A percentile compares a stretch with the other conserved stretches of the same genome.
phyloP scores from a whole-genome alignment of 495 filamentous ascomycete species.

The Penicillium tannophilum region DNA sequence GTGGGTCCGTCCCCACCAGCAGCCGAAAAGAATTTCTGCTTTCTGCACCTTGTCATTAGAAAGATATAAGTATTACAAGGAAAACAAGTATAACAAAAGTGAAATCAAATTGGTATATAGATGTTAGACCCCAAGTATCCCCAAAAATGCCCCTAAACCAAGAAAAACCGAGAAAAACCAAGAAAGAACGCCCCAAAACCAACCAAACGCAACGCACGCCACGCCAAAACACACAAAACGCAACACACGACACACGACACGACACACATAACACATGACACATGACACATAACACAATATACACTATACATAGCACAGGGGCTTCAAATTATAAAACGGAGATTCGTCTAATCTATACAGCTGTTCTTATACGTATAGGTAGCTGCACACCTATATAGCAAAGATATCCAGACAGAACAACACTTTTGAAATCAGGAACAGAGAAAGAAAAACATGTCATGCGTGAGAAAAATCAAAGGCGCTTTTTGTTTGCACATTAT shows the following conservation, averaged over 20 bases:
- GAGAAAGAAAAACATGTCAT: conserved; percentile 31
- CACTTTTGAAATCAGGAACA: conserved; percentile 40
- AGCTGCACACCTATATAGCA: conserved; percentile 37
- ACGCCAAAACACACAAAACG: conserved; percentile 16
- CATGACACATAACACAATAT: conserved; percentile 33
- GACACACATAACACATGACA: conserved; percentile 31
- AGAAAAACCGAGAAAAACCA: background rate
- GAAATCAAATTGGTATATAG: conserved; percentile 7
- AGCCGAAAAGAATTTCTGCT: too few species aligned
- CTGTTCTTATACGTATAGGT: conserved; percentile 28
- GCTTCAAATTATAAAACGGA: conserved; percentile 42
- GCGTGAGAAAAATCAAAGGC: conserved; percentile 27
- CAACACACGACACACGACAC: conserved; percentile 23
- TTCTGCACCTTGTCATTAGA: too few species aligned
- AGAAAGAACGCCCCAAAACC: conserved; percentile 8
- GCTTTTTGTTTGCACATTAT: conserved; percentile 24
- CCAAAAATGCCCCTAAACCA: background rate
- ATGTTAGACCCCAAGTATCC: background rate
- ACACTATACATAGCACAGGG: conserved; percentile 39
- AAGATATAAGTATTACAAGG: too few species aligned
- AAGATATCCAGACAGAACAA: conserved; percentile 39
- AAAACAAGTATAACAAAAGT: background rate
- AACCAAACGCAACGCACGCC: conserved; percentile 11
- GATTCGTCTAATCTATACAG: conserved; percentile 51
- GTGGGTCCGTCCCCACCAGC: too few species aligned